phyloP scores from a whole-genome alignment of 2,329 filamentous ascomycete species.

The Aurifilum marmelostoma region DNA sequence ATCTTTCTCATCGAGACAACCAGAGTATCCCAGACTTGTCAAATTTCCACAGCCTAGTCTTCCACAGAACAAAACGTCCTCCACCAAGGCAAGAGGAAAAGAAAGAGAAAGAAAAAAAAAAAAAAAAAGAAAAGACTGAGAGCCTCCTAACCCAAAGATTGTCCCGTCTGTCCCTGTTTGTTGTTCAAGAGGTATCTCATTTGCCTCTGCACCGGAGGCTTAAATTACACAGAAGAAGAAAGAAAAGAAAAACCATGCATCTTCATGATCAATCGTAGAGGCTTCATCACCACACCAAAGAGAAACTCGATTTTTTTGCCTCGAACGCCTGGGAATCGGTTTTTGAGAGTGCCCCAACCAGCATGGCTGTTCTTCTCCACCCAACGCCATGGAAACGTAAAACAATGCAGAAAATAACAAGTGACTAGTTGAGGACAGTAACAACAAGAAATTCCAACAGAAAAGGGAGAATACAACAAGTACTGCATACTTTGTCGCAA shows the following conservation, averaged over 20 bases:
- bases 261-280: constrained; percentile 27
- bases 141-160: neutral
- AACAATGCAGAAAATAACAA: neutral
- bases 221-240: neutral
- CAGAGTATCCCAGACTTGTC: neutral
- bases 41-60: neutral
- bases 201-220: neutral
- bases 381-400: neutral
- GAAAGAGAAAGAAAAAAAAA: too few relatives aligned
- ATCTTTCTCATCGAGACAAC: neutral
- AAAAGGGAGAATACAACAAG: neutral
- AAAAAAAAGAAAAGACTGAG: neutral
- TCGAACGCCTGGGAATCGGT: neutral
- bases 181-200: neutral
- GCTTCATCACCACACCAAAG: neutral
- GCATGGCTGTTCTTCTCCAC: neutral
- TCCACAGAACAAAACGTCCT: neutral
- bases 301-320: neutral
- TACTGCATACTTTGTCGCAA: neutral
- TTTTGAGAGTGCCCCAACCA: neutral
- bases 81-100: constrained; percentile 1
- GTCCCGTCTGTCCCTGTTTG: neutral
- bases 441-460: neutral
- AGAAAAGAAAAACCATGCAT: constrained; percentile 15
- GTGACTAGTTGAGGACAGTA: neutral